Evolutionary conservation across 176 grass and related monocot species (phyloP).

Genomic region (Musa schizocarpa): DNA sequence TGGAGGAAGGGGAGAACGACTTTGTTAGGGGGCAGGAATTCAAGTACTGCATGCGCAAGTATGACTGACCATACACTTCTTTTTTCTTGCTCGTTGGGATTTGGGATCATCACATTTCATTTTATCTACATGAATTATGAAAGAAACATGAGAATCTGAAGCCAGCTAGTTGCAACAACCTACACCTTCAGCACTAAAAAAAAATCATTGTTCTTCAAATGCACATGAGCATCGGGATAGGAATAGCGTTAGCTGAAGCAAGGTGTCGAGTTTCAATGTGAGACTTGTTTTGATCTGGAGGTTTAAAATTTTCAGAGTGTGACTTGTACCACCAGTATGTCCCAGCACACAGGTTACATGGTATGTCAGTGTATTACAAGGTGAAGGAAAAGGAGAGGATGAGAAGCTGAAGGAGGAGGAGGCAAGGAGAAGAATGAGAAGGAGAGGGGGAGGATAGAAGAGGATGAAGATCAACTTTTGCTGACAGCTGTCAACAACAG

Average conservation of each 20-base stretch:
- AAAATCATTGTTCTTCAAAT: neutral
- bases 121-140: neutral
- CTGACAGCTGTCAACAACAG: no score
- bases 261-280: no score
- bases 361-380: no score
- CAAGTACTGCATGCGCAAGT: constrained; percentile 99
- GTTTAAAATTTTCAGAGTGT: no score
- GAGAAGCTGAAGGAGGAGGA: no score
- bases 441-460: no score
- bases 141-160: neutral
- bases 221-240: neutral
- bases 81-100: neutral
- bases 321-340: no score
- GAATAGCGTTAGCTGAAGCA: neutral
- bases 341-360: no score
- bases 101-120: neutral
- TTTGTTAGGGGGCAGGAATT: constrained; percentile 73
- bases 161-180: neutral
- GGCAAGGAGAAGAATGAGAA: no score
- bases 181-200: neutral
- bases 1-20: constrained; percentile 96
- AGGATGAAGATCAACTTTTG: no score
- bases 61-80: neutral
- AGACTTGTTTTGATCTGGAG: no score
- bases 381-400: no score